Percentiles rank a stretch among this genome's conserved stretches.
These are phyloP conservation scores for Cercospora citrullina DNA, from an alignment of 2,329 filamentous ascomycete species.

Conservation along the genomic window DNA sequence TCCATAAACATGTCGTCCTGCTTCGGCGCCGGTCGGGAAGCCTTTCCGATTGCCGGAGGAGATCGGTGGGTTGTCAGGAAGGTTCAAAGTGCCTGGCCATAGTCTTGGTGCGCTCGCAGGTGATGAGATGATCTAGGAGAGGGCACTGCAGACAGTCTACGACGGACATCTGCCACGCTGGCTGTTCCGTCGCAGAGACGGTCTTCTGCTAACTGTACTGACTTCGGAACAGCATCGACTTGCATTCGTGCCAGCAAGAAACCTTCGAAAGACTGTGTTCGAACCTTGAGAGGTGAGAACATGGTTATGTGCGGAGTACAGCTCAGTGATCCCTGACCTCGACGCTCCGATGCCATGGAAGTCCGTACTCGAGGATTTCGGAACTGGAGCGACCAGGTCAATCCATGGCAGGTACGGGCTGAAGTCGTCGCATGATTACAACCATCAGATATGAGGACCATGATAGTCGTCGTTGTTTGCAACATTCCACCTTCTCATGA, in stretches of 20 bases:
- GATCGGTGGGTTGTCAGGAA: background rate
- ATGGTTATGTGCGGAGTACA: background rate
- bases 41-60: background rate
- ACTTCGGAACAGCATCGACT: background rate
- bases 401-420: background rate
- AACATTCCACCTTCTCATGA: background rate
- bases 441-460: background rate
- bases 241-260: background rate
- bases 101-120: background rate
- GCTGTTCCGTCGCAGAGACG: background rate
- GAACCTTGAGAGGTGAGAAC: background rate
- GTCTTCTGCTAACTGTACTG: background rate
- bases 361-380: background rate
- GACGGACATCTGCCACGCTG: background rate
- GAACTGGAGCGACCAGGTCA: background rate
- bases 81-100: background rate
- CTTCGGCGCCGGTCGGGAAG: background rate
- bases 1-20: background rate
- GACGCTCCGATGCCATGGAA: background rate
- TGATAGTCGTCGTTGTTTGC: background rate
- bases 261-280: background rate
- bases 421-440: background rate
- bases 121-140: background rate
- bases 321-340: background rate
- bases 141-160: background rate